Conservation (phyloP, 2,329 filamentous ascomycete species). For the Hypoxylon sp. region DNA sequence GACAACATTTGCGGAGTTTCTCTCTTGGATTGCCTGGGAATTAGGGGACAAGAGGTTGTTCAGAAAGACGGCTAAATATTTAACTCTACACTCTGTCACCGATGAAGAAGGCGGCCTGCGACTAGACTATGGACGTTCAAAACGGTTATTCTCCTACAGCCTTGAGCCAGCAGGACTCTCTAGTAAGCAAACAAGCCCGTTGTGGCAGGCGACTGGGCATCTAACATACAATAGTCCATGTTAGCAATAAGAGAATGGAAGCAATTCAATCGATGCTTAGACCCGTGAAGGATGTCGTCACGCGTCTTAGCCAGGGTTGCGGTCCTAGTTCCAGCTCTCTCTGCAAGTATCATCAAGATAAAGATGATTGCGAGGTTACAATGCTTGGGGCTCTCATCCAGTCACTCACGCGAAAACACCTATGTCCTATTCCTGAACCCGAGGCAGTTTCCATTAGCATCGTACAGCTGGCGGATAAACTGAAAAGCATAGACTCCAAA, state of each 20-base stretch:
- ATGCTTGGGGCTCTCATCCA: constrained; percentile 37
- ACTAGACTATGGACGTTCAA: not conserved
- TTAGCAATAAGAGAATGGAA: constrained; percentile 13
- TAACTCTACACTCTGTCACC: constrained; percentile 5
- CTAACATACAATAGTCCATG: constrained; percentile 9
- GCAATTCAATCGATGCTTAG: constrained; percentile 1
- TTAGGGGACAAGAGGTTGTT: constrained; percentile 24
- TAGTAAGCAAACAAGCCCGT: constrained; percentile 13
- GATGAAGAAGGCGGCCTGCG: constrained; percentile 10
- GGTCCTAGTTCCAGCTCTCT: not conserved
- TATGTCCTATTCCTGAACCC: constrained; percentile 38
- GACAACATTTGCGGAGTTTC: not conserved
- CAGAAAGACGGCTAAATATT: not conserved
- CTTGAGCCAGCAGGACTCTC: constrained; percentile 21
- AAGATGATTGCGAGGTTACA: constrained; percentile 21
- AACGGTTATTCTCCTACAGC: constrained; percentile 11
- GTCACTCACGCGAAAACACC: constrained; percentile 11
- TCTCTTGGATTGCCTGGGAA: constrained; percentile 42
- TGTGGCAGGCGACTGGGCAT: not conserved
- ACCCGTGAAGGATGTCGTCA: constrained; percentile 3
- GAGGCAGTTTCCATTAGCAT: constrained; percentile 5
- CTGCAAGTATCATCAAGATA: not conserved
- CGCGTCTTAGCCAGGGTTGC: not conserved
- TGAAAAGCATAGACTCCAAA: not conserved
- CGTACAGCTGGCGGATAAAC: constrained; percentile 13